These are phyloP conservation scores for Claviceps humidiphila DNA, from an alignment of 2,329 filamentous ascomycete species.

Conservation along the genomic window DNA sequence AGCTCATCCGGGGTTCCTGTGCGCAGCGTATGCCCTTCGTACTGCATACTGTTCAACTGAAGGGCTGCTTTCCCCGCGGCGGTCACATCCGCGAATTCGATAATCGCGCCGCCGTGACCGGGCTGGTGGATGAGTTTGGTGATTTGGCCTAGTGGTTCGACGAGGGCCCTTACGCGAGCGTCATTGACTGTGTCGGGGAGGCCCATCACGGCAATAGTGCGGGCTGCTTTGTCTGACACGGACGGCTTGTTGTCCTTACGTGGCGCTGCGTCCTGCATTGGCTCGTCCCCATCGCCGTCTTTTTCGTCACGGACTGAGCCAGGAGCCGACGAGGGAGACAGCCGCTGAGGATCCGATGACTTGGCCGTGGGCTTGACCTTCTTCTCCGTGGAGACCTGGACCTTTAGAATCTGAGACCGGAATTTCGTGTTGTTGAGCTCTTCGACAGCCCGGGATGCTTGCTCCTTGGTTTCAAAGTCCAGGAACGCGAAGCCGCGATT, in stretches of 20 bases:
- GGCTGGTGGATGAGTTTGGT: conserved; percentile 68
- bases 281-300: conserved; percentile 19
- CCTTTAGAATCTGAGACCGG: conserved; percentile 52
- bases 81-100: conserved; percentile 63
- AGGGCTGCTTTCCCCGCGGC: conserved; percentile 61
- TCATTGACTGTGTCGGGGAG: conserved; percentile 90
- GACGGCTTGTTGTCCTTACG: conserved; percentile 21
- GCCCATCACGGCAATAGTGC: conserved; percentile 71
- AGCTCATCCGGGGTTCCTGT: conserved; percentile 43
- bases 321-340: conserved; percentile 20
- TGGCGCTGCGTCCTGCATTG: conserved; percentile 20
- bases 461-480: conserved; percentile 57
- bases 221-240: conserved; percentile 40
- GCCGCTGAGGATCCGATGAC: conserved; percentile 19
- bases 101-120: conserved; percentile 69
- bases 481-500: conserved; percentile 72
- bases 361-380: conserved; percentile 45
- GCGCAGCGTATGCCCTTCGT: conserved; percentile 39
- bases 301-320: conserved; percentile 22
- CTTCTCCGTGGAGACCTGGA: conserved; percentile 44
- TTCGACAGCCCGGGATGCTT: conserved; percentile 51
- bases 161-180: conserved; percentile 60
- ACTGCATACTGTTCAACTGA: conserved; percentile 40
- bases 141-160: conserved; percentile 57
- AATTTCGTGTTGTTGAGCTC: conserved; percentile 60